These are phyloP conservation scores for Rachicladosporium sp. DNA, from an alignment of 2,329 filamentous ascomycete genomes.

Conservation along the genomic window DNA sequence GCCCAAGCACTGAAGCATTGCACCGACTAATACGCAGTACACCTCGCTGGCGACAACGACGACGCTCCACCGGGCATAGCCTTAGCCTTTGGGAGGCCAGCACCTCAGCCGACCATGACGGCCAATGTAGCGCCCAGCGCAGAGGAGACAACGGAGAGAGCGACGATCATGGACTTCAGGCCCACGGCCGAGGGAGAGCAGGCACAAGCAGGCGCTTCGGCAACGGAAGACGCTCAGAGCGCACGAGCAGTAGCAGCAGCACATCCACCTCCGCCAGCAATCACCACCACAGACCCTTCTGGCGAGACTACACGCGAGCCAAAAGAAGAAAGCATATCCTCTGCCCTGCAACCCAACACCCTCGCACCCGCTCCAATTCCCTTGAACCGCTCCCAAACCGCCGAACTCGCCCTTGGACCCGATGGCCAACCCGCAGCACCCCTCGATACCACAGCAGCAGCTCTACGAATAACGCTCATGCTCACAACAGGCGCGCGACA, in stretches of 20 bases:
- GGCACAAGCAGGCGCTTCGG: no score
- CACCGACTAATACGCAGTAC: no score
- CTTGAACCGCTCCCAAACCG: slow-evolving; percentile 5
- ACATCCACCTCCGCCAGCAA: background rate
- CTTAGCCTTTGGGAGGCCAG: no score
- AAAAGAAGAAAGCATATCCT: slow-evolving; percentile 1
- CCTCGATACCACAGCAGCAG: slow-evolving; percentile 14
- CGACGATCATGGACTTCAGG: no score
- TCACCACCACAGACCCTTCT: background rate
- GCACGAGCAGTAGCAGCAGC: background rate
- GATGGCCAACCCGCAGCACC: slow-evolving; percentile 3
- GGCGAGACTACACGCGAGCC: background rate
- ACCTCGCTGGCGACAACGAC: no score
- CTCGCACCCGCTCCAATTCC: slow-evolving; percentile 1
- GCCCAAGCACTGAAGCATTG: no score
- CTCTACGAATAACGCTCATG: slow-evolving; percentile 67
- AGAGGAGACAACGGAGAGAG: no score
- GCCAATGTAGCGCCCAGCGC: no score
- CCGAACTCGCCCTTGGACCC: slow-evolving; percentile 5
- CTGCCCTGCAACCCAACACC: background rate
- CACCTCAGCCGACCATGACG: no score
- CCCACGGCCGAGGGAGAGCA: no score
- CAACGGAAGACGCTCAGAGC: no score
- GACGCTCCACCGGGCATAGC: no score
- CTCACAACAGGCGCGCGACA: slow-evolving; percentile 66